These are phyloP conservation scores for Asterophora parasitica DNA, from an alignment of 768 basidiomycete species.

Conservation along the genomic window DNA sequence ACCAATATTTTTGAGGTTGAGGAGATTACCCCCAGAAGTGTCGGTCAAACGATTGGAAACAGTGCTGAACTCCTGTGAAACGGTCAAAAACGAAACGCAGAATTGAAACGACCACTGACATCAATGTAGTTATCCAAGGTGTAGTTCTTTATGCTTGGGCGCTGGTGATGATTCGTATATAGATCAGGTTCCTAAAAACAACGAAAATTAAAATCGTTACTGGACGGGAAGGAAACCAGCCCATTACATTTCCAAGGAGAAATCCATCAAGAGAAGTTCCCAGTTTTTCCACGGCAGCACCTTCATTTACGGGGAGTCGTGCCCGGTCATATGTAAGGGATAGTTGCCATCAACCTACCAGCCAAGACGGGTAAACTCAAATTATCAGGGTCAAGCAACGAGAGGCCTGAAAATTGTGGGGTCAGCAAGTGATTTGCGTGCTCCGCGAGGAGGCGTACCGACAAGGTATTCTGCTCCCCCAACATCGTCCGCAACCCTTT, in stretches of 20 bases:
- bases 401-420: constrained; percentile 29
- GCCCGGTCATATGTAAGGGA: not conserved
- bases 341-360: constrained; percentile 15
- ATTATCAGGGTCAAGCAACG: constrained; percentile 35
- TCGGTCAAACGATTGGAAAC: constrained; percentile 31
- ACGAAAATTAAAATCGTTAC: not conserved
- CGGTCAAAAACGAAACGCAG: too few species aligned
- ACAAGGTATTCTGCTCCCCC: constrained; percentile 26
- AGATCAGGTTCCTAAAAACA: constrained; percentile 51
- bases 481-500: constrained; percentile 26
- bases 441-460: constrained; percentile 16
- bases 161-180: too few species aligned
- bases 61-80: constrained; percentile 36
- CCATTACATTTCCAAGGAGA: constrained; percentile 42
- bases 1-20: constrained; percentile 34
- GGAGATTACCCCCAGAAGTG: constrained; percentile 35
- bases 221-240: constrained; percentile 12
- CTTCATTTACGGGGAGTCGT: constrained; percentile 8
- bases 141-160: constrained; percentile 41
- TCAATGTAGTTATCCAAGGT: constrained; percentile 41
- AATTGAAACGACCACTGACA: constrained; percentile 21
- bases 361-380: constrained; percentile 27
- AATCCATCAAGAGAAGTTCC: too few species aligned
- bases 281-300: too few species aligned
- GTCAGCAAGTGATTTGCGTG: too few species aligned